Evolutionary conservation across 768 basidiomycete species (phyloP).

Genomic region (Phylloporus sp.): DNA sequence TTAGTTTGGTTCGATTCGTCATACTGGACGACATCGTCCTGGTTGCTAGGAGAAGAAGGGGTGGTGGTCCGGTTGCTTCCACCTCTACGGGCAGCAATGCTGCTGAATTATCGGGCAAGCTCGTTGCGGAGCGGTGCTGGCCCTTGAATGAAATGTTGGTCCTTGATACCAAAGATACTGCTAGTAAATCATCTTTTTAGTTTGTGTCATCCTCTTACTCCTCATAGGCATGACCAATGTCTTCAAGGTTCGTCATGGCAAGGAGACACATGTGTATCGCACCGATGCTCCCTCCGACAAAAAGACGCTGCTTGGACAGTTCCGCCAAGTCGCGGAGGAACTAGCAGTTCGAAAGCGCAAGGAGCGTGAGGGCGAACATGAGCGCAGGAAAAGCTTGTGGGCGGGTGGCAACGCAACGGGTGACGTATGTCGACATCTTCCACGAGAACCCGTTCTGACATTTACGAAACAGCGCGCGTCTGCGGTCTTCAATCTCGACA

Average conservation of each 20-base stretch:
- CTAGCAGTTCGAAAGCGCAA: constrained; percentile 83
- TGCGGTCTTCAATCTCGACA: constrained; percentile 31
- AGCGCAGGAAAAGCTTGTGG: constrained; percentile 78
- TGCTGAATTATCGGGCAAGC: constrained; percentile 60
- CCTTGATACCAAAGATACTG: constrained; percentile 92
- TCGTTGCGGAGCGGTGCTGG: constrained; percentile 94
- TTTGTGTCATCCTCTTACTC: constrained; percentile 1
- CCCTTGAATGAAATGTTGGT: constrained; percentile 91
- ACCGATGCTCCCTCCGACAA: constrained; percentile 82
- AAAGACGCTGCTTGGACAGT: constrained; percentile 76
- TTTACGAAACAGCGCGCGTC: constrained; percentile 30
- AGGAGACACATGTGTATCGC: constrained; percentile 93
- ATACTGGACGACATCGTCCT: constrained; percentile 89
- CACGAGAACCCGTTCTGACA: not conserved
- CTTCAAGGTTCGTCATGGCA: constrained; percentile 89
- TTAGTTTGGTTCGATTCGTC: constrained; percentile 84
- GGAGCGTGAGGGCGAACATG: constrained; percentile 91
- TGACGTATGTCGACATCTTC: constrained; percentile 34
- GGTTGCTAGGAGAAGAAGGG: constrained; percentile 73
- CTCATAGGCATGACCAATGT: constrained; percentile 82
- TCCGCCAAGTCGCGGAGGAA: constrained; percentile 92
- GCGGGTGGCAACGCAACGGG: constrained; percentile 39
- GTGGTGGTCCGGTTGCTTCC: constrained; percentile 49
- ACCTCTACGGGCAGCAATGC: constrained; percentile 62
- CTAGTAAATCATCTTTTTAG: constrained; percentile 52